These are phyloP conservation scores for Pestalotiopsis fici DNA, from an alignment of 2,329 filamentous ascomycete genomes.

Conservation along the genomic window DNA sequence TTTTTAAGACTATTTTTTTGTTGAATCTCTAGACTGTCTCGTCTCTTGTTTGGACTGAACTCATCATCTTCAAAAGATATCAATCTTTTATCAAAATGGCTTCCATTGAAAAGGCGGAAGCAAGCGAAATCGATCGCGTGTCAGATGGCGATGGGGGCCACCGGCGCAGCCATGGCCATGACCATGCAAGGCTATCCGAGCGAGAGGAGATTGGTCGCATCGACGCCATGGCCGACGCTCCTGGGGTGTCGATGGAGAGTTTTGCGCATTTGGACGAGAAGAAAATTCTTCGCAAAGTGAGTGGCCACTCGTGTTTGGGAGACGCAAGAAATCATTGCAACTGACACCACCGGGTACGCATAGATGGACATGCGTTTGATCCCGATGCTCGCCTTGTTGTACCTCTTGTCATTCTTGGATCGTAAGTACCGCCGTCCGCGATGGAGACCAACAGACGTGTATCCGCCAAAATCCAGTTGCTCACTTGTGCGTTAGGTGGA, in stretches of 20 bases:
- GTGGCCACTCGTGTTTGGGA: not conserved
- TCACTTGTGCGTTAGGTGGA: constrained; percentile 38
- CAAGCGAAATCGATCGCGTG: constrained; percentile 15
- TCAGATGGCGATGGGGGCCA: not conserved
- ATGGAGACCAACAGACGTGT: not conserved
- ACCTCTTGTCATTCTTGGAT: constrained; percentile 70
- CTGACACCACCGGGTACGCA: constrained; percentile 27
- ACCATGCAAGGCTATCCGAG: constrained; percentile 4
- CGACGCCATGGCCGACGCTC: constrained; percentile 19
- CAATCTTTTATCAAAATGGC: not conserved
- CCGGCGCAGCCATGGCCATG: constrained; percentile 9
- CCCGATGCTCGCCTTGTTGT: constrained; percentile 67
- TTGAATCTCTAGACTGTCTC: not conserved
- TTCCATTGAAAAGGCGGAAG: constrained; percentile 17
- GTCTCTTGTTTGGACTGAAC: not conserved
- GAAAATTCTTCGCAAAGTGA: constrained; percentile 57
- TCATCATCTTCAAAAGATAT: not conserved
- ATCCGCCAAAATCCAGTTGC: not conserved
- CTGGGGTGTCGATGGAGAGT: constrained; percentile 23
- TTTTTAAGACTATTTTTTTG: not conserved
- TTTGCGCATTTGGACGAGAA: constrained; percentile 53
- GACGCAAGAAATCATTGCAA: not conserved
- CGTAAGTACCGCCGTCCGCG: constrained; percentile 30
- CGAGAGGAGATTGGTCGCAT: constrained; percentile 17
- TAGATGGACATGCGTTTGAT: constrained; percentile 51